Percentiles rank a stretch among this genome's conserved stretches.
phyloP scores from a whole-genome alignment of 768 basidiomycete genomes.

The Tylopilus felleus region DNA sequence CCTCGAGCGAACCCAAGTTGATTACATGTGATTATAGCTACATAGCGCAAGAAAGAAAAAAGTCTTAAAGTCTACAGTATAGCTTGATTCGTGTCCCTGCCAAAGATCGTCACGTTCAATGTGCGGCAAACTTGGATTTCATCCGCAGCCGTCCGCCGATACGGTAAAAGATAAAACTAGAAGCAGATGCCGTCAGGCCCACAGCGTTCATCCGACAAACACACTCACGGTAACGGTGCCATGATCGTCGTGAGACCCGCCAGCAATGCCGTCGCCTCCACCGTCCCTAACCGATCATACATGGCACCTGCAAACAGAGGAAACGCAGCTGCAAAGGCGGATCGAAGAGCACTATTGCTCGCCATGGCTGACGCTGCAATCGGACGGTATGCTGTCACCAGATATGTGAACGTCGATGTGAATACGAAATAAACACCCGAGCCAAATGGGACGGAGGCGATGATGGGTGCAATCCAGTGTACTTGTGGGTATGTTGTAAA shows the following conservation, averaged over 20 bases:
- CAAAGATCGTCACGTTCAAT: constrained; percentile 1
- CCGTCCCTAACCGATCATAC: constrained; percentile 56
- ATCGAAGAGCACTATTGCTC: constrained; percentile 55
- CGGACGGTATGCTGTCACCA: constrained; percentile 49
- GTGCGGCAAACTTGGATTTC: constrained; percentile 40
- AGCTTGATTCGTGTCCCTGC: background rate
- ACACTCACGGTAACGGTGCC: constrained; percentile 57
- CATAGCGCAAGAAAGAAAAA: background rate
- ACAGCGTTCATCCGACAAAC: background rate
- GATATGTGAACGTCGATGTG: constrained; percentile 62
- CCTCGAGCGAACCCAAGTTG: background rate
- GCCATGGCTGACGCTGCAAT: constrained; percentile 62
- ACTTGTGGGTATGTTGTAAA: constrained; percentile 49
- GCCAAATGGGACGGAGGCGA: constrained; percentile 47
- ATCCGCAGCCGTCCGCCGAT: constrained; percentile 44
- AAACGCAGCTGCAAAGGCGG: constrained; percentile 47
- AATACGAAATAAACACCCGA: constrained; percentile 62
- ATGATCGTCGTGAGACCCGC: constrained; percentile 61
- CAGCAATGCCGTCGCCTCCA: constrained; percentile 69
- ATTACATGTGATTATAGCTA: background rate
- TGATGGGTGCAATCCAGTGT: constrained; percentile 47
- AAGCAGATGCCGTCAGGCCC: background rate
- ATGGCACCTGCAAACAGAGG: constrained; percentile 51
- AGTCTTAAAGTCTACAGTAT: background rate
- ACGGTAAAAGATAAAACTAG: constrained; percentile 46